Percentiles rank a stretch among this genome's conserved stretches.
phyloP scores from a whole-genome alignment of 139 green algal species.

The Raphidocelis subcapitata region DNA sequence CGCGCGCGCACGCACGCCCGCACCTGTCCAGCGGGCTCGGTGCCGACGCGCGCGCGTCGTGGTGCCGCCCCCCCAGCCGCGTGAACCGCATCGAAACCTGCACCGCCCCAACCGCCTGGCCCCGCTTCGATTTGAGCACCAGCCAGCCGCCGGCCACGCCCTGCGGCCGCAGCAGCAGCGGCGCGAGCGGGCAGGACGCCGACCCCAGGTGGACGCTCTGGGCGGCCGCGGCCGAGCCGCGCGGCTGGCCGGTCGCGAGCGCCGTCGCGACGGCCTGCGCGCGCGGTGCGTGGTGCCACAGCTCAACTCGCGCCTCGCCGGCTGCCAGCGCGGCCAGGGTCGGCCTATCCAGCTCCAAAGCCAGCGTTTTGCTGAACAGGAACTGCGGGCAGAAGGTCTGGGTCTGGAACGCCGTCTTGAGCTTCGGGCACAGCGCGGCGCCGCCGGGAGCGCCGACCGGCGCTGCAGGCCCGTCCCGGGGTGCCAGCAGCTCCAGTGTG shows the following conservation, averaged over 20 bases:
- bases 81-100: constrained; percentile 41
- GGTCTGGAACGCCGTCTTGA: constrained; percentile 25
- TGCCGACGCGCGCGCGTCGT: constrained; percentile 21
- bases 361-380: constrained; percentile 27
- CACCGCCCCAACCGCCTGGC: constrained; percentile 49
- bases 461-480: too few relatives aligned
- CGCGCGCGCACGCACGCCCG: neutral
- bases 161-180: constrained; percentile 36
- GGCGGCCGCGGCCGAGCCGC: constrained; percentile 20
- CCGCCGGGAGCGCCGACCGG: neutral
- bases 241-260: constrained; percentile 14
- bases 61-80: neutral
- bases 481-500: constrained; percentile 24
- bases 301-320: constrained; percentile 39
- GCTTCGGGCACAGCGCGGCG: neutral
- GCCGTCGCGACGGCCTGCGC: constrained; percentile 38
- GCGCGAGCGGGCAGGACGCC: constrained; percentile 10
- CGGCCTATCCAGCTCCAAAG: constrained; percentile 16
- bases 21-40: constrained; percentile 15
- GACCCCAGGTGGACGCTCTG: constrained; percentile 51
- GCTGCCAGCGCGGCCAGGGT: constrained; percentile 32
- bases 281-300: constrained; percentile 58
- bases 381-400: constrained; percentile 62
- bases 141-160: constrained; percentile 32
- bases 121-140: constrained; percentile 37